Evolutionary conservation across 306 rosid species (phyloP).

Genomic region (Quercus bicolor): DNA sequence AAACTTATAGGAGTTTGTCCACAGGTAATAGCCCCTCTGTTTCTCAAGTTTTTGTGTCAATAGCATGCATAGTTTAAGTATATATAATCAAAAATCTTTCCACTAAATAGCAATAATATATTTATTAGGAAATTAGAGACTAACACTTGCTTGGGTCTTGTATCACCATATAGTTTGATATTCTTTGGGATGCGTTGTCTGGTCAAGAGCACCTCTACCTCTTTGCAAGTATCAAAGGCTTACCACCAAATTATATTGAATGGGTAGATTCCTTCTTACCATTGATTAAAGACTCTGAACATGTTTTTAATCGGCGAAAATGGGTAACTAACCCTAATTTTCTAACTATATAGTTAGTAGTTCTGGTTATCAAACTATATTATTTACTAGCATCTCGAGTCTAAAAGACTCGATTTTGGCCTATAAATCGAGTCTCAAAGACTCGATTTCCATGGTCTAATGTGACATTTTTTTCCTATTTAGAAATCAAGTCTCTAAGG

Average conservation of each 20-base stretch:
- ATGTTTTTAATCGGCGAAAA: neutral
- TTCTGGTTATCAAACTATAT: too few relatives aligned
- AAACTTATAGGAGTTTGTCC: conserved; percentile 86
- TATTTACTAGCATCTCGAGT: too few relatives aligned
- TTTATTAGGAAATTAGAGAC: neutral
- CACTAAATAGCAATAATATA: neutral
- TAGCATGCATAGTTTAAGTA: too few relatives aligned
- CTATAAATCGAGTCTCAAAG: too few relatives aligned
- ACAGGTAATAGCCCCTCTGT: conserved; percentile 49
- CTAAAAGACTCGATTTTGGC: too few relatives aligned
- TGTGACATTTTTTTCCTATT: too few relatives aligned
- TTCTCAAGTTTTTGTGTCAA: neutral
- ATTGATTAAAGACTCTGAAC: neutral
- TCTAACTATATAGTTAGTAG: too few relatives aligned
- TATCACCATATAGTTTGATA: conserved; percentile 57
- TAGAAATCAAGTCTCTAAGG: too few relatives aligned
- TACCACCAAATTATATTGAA: conserved; percentile 49
- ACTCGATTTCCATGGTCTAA: too few relatives aligned
- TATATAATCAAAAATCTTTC: neutral
- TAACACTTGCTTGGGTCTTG: conserved; percentile 15
- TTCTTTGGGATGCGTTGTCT: conserved; percentile 78
- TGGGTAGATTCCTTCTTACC: conserved; percentile 35
- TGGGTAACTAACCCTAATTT: too few relatives aligned
- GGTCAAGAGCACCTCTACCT: conserved; percentile 81
- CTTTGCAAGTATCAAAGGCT: conserved; percentile 79